Evolutionary conservation across 2,329 filamentous ascomycete species (phyloP), one percentile per base, ranked within the genome.

Genomic region (Pestalotiopsis sp.): DNA sequence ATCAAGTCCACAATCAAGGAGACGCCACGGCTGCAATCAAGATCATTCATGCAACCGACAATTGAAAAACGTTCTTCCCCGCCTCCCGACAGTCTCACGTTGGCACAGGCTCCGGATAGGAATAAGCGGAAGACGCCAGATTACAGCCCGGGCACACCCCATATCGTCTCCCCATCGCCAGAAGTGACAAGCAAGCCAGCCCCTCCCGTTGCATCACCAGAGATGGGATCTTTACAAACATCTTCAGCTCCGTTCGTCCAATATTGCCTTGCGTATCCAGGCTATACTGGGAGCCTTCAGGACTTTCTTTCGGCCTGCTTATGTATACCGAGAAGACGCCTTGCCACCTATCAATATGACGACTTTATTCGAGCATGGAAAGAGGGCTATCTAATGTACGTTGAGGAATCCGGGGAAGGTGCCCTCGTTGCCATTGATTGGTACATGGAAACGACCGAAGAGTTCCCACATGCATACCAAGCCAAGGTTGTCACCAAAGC

Each of bases 301-400:
- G 74, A 77, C 41, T 80, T 80, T 41, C 70, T 80, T 17, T 75
- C 62, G 3, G 75, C 78, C 6, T 78, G 78, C 59, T 71, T 76
- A 14, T 62, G 27, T 62, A 62, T 58, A 77, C 75, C 58, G 74
- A 80, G n/a, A 70, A 77, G 62, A 67, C 69, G 12, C 75, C 68
- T 77, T 71, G 59, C 75, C 74, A 58, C 77, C 69, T 63, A 71
- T n/a, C 69, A 79, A 11, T 80, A 79, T 64, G 79, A 80, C 31
- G 79, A 80, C 57, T 80, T 80, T 56, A 77, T 80, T 49, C 74
- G 79, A 59, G 78, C 76, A 25, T 78, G 78, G 73, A 69, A 72
- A 6, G 74, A 78, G 61, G 75, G 72, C 17, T 80, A 79, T 58
- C 20, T 77, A 2, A 70, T 73, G 6, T 80, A 80, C 36, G 72